A percentile compares a stretch with the other conserved stretches of the same genome.
phyloP scores from a whole-genome alignment of 352 stramenopile genomes.

The Pythium aristosporum region DNA sequence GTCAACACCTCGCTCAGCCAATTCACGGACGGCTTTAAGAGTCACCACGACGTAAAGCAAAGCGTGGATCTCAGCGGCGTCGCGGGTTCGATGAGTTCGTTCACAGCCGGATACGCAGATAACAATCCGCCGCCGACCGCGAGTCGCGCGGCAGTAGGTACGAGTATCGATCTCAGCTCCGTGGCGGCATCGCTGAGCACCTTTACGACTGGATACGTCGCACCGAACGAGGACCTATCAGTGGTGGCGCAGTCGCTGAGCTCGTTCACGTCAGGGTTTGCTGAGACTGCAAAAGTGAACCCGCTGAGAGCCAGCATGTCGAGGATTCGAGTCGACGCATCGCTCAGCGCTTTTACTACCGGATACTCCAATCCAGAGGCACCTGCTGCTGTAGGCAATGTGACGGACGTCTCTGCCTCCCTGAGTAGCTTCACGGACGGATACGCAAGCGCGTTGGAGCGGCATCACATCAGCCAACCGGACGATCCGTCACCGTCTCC shows the following conservation, averaged over 20 bases:
- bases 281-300: constrained; percentile 8
- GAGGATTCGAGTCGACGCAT: constrained; percentile 14
- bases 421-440: constrained; percentile 36
- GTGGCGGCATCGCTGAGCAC: constrained; percentile 19
- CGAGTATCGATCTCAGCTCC: constrained; percentile 8
- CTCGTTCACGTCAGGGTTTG: constrained; percentile 21
- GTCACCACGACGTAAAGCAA: not conserved
- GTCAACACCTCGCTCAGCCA: constrained; percentile 39
- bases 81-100: constrained; percentile 18
- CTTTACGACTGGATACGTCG: constrained; percentile 21
- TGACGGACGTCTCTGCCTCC: constrained; percentile 4
- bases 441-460: constrained; percentile 11
- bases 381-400: not conserved
- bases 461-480: not conserved
- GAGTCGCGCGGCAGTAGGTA: not conserved
- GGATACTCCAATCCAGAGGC: constrained; percentile 21
- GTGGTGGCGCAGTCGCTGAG: constrained; percentile 15
- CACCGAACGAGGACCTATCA: not conserved
- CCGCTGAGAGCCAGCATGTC: constrained; percentile 8
- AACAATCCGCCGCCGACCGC: not conserved
- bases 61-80: constrained; percentile 17
- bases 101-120: constrained; percentile 9
- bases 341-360: constrained; percentile 32
- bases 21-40: constrained; percentile 38
- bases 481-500: not conserved